Evolutionary conservation across 140 eudicot genomes (phyloP).

Genomic region (Cichorium intybus): DNA sequence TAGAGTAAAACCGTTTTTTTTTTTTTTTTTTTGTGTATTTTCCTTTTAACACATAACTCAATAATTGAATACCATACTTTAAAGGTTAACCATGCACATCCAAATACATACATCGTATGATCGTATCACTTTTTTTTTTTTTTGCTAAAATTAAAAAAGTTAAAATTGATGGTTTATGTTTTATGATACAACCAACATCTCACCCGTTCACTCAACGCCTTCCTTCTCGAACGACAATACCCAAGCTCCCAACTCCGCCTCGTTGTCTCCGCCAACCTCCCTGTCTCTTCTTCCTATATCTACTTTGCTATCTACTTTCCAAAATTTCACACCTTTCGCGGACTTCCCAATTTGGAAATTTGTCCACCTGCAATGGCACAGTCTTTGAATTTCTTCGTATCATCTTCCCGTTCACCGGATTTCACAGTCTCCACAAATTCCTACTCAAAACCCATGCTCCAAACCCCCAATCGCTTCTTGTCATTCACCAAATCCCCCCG

Average conservation of each 20-base stretch:
- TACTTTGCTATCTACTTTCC: neutral
- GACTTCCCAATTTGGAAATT: neutral
- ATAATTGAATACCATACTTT: too few relatives aligned
- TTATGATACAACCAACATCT: neutral
- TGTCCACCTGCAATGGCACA: constrained; percentile 39
- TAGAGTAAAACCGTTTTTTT: too few relatives aligned
- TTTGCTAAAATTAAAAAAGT: too few relatives aligned
- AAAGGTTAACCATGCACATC: too few relatives aligned
- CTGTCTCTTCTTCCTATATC: neutral
- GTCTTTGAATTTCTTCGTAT: constrained; percentile 44
- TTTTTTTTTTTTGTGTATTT: too few relatives aligned
- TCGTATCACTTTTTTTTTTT: too few relatives aligned
- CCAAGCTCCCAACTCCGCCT: neutral
- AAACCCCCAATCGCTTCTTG: constrained; percentile 24
- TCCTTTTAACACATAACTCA: too few relatives aligned
- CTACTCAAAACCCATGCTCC: constrained; percentile 22
- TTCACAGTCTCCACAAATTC: constrained; percentile 6
- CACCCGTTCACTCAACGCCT: neutral
- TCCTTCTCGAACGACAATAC: neutral
- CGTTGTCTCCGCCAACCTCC: neutral
- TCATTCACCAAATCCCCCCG: constrained; percentile 16
- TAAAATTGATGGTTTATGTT: neutral
- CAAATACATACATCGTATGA: too few relatives aligned
- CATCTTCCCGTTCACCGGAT: constrained; percentile 43
- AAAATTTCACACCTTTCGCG: neutral